Evolutionary conservation across 768 basidiomycete genomes (phyloP).

Genomic region (Tylopilus sp.): DNA sequence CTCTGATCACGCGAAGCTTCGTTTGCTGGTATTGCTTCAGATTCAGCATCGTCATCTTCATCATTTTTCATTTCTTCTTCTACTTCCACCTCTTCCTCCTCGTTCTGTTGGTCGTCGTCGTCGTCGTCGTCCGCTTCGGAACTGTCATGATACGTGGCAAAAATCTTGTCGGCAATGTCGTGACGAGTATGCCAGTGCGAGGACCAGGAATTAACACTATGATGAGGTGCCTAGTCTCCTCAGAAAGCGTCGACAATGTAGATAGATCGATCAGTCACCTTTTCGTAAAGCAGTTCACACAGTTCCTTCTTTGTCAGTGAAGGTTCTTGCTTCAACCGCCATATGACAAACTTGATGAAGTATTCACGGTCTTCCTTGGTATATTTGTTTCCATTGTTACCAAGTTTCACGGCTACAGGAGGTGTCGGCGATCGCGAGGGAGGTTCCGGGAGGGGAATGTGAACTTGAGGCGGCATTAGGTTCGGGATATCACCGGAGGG

Average conservation of each 20-base stretch:
- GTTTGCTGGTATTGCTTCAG: constrained; percentile 21
- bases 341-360: constrained; percentile 63
- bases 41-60: constrained; percentile 20
- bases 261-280: constrained; percentile 33
- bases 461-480: constrained; percentile 59
- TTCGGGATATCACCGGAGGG: constrained; percentile 36
- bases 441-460: constrained; percentile 56
- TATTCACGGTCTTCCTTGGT: constrained; percentile 64
- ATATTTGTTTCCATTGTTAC: constrained; percentile 56
- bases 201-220: constrained; percentile 58
- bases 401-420: constrained; percentile 46
- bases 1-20: constrained; percentile 14
- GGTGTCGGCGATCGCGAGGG: constrained; percentile 71
- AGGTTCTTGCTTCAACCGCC: constrained; percentile 56
- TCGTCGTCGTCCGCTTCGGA: constrained; percentile 33
- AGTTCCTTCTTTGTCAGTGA: constrained; percentile 51
- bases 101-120: constrained; percentile 38
- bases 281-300: constrained; percentile 52
- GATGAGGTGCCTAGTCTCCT: constrained; percentile 58
- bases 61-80: constrained; percentile 23
- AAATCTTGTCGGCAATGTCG: constrained; percentile 63
- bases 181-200: constrained; percentile 67
- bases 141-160: constrained; percentile 34
- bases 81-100: constrained; percentile 28
- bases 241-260: neutral